Base-by-base conservation (phyloP, 2,329 filamentous ascomycete genomes). In the Didymella pomorum region DNA sequence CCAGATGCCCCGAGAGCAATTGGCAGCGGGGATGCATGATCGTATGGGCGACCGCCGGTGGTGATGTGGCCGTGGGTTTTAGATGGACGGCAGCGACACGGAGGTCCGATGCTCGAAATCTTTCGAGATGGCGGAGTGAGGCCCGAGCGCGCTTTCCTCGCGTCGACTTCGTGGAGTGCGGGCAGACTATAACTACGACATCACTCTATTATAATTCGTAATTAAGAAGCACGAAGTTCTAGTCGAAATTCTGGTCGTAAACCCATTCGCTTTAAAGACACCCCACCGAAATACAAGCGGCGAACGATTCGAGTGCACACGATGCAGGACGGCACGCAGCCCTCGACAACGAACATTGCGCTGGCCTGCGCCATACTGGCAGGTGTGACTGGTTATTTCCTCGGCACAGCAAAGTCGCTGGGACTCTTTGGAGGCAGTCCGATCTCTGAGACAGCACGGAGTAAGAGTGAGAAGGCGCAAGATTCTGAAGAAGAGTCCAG, bases 361-460 rank as follows among this genome's bases (percentile, higher is more conserved):
- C 79, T 94, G 62, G 87, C 88, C 53, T 93, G 91, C 18, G 88
- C 88, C 64, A 84, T 96, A 62, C 80, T 94, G 56, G 86, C 89
- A 62, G 87, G 91, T 66, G 75, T 95, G 52, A 85, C 87, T 1
- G 93, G 93, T 69, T 96, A 94, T 79, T 86, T 93, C 68, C 76
- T 87, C 59, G 86, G 86, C 54, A 84, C 86, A 73, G 87, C 83
- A 18, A 83, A 86, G 20, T 86, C 85, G 35, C 84, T 97, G 14
- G 92, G 91, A 62, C 80, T 96, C 59, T 93, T 93, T 78, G 83
- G 75, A 3, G 73, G 87, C 18, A 84, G 85, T 29, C 66, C 72
- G 6, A 58, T 76, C 60, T 83, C 66, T 48, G 63, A 56, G 21
- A 58, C 72, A 11, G 9, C 56, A 18, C 43, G 42, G 23, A 28